A percentile compares a stretch with the other conserved stretches of the same genome.
These are phyloP conservation scores for Colletotrichum acutatum DNA, from an alignment of 2,329 filamentous ascomycete species.

Conservation along the genomic window DNA sequence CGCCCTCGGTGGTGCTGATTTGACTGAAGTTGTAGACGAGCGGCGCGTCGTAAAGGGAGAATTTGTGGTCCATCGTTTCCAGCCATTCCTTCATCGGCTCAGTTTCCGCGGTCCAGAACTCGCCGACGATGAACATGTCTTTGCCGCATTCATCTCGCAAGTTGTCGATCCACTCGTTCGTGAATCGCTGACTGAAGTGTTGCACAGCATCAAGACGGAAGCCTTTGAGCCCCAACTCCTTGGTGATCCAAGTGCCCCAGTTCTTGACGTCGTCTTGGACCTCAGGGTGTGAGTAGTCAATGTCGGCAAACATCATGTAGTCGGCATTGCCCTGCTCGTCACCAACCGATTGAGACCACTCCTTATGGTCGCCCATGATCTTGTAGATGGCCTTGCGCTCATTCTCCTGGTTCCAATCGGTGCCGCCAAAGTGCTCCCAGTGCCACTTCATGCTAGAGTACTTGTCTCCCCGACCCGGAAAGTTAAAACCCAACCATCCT, in stretches of 20 bases:
- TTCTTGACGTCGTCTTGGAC: conserved; percentile 71
- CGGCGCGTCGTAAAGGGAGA: conserved; percentile 73
- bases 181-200: conserved; percentile 74
- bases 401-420: conserved; percentile 70
- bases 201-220: conserved; percentile 78
- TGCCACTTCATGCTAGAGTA: conserved; percentile 74
- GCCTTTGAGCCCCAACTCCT: conserved; percentile 68
- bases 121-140: conserved; percentile 48
- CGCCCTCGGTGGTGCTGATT: conserved; percentile 64
- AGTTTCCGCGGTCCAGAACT: conserved; percentile 50
- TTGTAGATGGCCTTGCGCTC: conserved; percentile 73
- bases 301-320: conserved; percentile 77
- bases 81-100: conserved; percentile 44
- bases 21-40: conserved; percentile 74
- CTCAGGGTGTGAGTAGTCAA: conserved; percentile 73
- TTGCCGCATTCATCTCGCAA: conserved; percentile 57
- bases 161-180: conserved; percentile 68
- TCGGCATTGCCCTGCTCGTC: conserved; percentile 73
- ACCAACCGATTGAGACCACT: conserved; percentile 71
- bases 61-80: conserved; percentile 63
- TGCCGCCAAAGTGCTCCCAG: conserved; percentile 76
- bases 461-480: conserved; percentile 68
- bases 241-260: conserved; percentile 75
- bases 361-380: conserved; percentile 69
- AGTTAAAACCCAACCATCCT: conserved; percentile 76